Base-by-base conservation (phyloP, 2,329 filamentous ascomycete species). In the Fusarium humuli region DNA sequence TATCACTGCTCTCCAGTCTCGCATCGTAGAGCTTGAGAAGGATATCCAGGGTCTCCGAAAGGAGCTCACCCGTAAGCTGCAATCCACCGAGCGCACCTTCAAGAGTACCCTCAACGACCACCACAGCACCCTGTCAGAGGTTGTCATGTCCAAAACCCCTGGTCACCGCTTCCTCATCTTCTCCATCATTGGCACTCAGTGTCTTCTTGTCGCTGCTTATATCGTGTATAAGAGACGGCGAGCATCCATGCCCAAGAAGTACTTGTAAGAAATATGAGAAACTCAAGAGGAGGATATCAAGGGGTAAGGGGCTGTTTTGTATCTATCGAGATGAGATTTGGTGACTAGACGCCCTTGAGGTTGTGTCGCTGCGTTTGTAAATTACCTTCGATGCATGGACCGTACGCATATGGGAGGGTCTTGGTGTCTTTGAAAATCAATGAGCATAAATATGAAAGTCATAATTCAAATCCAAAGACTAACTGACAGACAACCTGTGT, bases 231-330 rank as follows among this genome's bases (percentile, higher is more conserved):
- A 97, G 87, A 87, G 90, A 74, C 90, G 91, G 77, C 88, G 91
- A 81, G 85, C 88, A 41, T 89, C 85, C 69, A 88, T 90, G 79
- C 93, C 93, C n/a, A 97, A 97, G 86, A 98, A 98, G 83, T 98
- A 94, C 80, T 82, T 97, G 78, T 97, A 84, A 76, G 41, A 41
- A 30, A 29, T 13, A 29, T 20, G 27, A 34, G 22, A 16, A 13
- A 40, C 6, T 47, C n/a, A 65, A 72, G 50, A 64, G 55, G 25
- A 44, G 57, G 55, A 29, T 45, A 10, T 27, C 55, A 25, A 13
- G 29, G 44, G 40, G 23, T 14, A 6, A 34, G 41, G 41, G 29
- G 52, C 41, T 16, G n/a, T 47, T 47, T 54, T 63, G 54, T 65
- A 59, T 70, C 60, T 62, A 63, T 62, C 37, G 58, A 53, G 54